A percentile compares a stretch with the other conserved stretches of the same genome.
Conservation (phyloP, 2,329 filamentous ascomycete genomes). For the Ophiocordyceps australis region DNA sequence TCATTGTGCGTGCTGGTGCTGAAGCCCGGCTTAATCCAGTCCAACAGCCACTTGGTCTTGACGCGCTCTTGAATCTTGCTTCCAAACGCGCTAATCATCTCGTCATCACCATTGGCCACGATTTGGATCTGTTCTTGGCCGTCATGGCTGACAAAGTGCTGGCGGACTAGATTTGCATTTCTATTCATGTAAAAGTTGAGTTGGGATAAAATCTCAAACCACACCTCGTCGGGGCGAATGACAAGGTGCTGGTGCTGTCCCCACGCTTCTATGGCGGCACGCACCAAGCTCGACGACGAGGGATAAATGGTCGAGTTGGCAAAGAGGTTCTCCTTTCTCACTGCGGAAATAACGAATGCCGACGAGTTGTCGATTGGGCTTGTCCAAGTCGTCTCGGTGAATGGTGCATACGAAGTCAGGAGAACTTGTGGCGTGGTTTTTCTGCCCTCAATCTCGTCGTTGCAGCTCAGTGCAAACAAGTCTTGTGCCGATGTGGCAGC, state of each 20-base stretch:
- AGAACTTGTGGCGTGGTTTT: no score
- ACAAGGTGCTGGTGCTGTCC: slow-evolving; percentile 27
- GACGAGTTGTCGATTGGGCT: no score
- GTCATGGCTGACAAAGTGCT: slow-evolving; percentile 24
- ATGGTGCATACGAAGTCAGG: no score
- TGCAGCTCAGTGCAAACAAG: no score
- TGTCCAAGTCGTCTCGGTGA: no score
- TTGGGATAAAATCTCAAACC: slow-evolving; percentile 33
- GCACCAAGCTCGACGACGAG: slow-evolving; percentile 13
- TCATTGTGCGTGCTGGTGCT: slow-evolving; percentile 19
- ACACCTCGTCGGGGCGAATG: slow-evolving; percentile 33
- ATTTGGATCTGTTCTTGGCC: slow-evolving; percentile 9
- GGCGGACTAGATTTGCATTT: slow-evolving; percentile 24
- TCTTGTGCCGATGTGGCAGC: no score
- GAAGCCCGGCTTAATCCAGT: slow-evolving; percentile 23
- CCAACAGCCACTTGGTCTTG: slow-evolving; percentile 17
- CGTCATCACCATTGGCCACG: background rate
- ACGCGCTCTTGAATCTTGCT: slow-evolving; percentile 7
- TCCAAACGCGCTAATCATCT: background rate
- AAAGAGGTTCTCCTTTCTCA: background rate
- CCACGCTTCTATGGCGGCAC: slow-evolving; percentile 26
- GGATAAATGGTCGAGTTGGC: background rate
- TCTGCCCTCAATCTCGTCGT: no score
- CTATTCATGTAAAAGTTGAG: slow-evolving; percentile 28
- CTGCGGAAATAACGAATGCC: no score